These are phyloP conservation scores for Leptographium wingfieldii DNA, from an alignment of 2,329 filamentous ascomycete species.

Conservation along the genomic window DNA sequence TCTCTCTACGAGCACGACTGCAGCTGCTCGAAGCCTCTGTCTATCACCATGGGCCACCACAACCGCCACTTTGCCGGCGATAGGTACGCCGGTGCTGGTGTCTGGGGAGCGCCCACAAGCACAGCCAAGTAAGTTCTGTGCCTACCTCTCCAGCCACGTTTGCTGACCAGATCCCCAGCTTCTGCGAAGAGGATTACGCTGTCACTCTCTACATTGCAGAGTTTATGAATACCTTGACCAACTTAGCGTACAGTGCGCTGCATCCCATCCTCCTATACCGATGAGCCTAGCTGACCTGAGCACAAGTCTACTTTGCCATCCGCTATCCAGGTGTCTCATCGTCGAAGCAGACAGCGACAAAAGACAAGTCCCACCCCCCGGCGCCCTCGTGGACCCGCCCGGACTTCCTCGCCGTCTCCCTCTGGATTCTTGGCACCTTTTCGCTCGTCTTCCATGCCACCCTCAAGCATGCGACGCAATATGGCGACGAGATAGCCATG, in stretches of 20 bases:
- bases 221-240: constrained; percentile 40
- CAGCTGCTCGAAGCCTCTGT: not conserved
- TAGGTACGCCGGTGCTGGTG: constrained; percentile 12
- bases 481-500: constrained; percentile 47
- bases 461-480: constrained; percentile 28
- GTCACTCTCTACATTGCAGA: constrained; percentile 39
- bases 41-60: constrained; percentile 17
- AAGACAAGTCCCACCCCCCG: not conserved
- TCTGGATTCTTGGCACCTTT: constrained; percentile 27
- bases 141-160: not conserved
- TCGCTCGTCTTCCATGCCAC: constrained; percentile 33
- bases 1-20: no score
- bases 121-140: constrained; percentile 16
- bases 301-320: constrained; percentile 28
- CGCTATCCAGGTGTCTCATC: constrained; percentile 21
- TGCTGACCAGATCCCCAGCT: constrained; percentile 11
- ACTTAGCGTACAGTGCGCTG: constrained; percentile 31
- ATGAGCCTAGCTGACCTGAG: not conserved
- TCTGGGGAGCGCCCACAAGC: constrained; percentile 20
- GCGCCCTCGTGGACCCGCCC: constrained; percentile 10
- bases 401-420: constrained; percentile 29
- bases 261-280: not conserved
- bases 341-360: not conserved
- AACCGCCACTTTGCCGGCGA: constrained; percentile 18
- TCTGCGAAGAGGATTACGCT: constrained; percentile 37